Evolutionary conservation across 1,139 yeast genomes (phyloP), one percentile per base, ranked within the genome.

Genomic region (Pichia sp.): DNA sequence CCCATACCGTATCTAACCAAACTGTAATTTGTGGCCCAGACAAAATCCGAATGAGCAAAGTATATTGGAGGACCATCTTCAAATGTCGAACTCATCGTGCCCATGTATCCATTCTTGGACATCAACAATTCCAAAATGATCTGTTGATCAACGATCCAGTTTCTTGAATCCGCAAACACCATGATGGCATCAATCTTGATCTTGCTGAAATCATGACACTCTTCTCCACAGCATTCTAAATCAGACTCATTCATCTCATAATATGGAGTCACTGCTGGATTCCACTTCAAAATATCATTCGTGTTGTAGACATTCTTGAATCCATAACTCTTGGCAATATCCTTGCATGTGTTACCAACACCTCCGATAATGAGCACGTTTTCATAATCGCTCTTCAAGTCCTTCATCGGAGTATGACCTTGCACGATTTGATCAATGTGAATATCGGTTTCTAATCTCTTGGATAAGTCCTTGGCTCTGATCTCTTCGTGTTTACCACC

Each of bases 101-200:
- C 94, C 94, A 87, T 85, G 40, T 79, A 81, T 60, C 96, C 96
- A 53, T 81, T 72, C 59, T 83, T 77, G 48, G 90, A 82, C 67
- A 85, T 72, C 44, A 86, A 73, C 57, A 87, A 71, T 62, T 86
- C 96, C 61, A 87, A 72, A 54, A 86, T 86, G 63, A 87, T 86
- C 65, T 87, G 96, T 67, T 85, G 93, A 66, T 87, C 95, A 32
- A 88, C 90, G 42, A 93, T 94, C 94, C 95, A 86, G 63, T 85
- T 87, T 68, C 94, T 75, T 10, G 89, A 81, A 66, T 85, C 93
- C 11, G 93, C 93, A 71, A 85, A 85, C 34, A 85, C 91, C 59
- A 85, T 67, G 53, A 85, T 83, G 19, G 88, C 91, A 53, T 84
- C 88, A 54, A 85, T 82, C 31, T 71, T 62, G 35, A 75, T 67